Evolutionary conservation across 164 flowering plant species (phyloP).

Genomic region (Litsea cubeba): DNA sequence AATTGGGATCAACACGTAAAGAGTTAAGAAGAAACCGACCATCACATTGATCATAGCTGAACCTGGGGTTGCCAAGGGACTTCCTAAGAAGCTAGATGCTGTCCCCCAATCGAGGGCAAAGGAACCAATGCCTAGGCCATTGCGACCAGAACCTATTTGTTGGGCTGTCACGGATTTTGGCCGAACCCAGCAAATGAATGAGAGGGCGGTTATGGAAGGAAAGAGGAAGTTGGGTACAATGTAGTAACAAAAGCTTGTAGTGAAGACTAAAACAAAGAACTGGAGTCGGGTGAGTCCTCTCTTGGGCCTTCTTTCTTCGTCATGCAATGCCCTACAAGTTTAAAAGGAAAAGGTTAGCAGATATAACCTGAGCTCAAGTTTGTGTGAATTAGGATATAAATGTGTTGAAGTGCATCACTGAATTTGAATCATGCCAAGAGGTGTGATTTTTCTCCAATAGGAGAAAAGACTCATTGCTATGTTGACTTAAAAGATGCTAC

Average conservation of each 20-base stretch:
- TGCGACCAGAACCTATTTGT: slow-evolving; percentile 50
- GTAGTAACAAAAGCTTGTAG: slow-evolving; percentile 42
- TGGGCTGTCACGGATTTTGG: slow-evolving; percentile 33
- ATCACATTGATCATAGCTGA: slow-evolving; percentile 39
- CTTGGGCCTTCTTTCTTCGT: slow-evolving; percentile 39
- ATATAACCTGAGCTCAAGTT: not conserved
- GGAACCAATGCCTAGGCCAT: slow-evolving; percentile 59
- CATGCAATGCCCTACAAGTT: slow-evolving; percentile 51
- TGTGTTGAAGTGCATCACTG: no score
- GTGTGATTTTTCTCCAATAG: no score
- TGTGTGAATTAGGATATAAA: not conserved
- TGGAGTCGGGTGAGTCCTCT: slow-evolving; percentile 54
- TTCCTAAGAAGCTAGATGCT: slow-evolving; percentile 36
- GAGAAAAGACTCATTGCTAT: no score
- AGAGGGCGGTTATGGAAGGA: slow-evolving; percentile 45
- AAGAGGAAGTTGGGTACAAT: slow-evolving; percentile 36
- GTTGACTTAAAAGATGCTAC: no score
- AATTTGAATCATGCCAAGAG: no score
- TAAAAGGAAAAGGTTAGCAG: not conserved
- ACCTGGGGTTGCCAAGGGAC: slow-evolving; percentile 55
- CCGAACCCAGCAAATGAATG: slow-evolving; percentile 58
- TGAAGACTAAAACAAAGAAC: slow-evolving; percentile 47
- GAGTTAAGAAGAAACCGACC: slow-evolving; percentile 30
- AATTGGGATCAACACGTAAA: slow-evolving; percentile 40
- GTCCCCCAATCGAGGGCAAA: slow-evolving; percentile 57